Evolutionary conservation across 202 grass and related monocot species (phyloP).

Genomic region (Hordeum pubiflorum): DNA sequence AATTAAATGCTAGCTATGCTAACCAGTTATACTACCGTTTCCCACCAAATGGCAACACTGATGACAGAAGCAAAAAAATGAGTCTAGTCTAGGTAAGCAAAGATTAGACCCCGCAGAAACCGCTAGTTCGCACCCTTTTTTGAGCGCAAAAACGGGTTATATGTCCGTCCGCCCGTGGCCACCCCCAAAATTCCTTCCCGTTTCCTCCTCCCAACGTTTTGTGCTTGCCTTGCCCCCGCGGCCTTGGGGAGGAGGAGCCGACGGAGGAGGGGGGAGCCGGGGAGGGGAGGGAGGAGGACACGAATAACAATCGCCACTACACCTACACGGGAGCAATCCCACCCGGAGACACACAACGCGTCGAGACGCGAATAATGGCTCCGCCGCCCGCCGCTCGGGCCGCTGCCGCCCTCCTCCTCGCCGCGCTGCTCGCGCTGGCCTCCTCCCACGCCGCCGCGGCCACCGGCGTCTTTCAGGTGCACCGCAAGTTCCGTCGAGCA

Average conservation of each 20-base stretch:
- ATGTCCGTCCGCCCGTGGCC: background rate
- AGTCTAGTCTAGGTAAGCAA: too few species aligned
- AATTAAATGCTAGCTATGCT: too few species aligned
- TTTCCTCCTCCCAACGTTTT: background rate
- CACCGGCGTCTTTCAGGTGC: slow-evolving; percentile 46
- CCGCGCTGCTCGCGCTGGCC: background rate
- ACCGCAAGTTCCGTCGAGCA: slow-evolving; percentile 30
- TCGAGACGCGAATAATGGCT: slow-evolving; percentile 3
- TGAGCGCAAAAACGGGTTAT: background rate
- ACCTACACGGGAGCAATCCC: background rate
- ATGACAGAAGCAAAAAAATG: too few species aligned
- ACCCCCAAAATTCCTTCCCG: too few species aligned
- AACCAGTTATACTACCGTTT: too few species aligned
- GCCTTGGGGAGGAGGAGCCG: slow-evolving; percentile 17
- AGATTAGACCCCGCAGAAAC: background rate
- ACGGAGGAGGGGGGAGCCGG: background rate
- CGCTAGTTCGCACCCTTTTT: background rate
- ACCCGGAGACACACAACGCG: background rate
- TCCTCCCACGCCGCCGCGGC: background rate
- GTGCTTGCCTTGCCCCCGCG: background rate
- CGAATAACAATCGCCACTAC: background rate
- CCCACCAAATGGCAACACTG: too few species aligned
- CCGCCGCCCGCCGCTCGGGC: background rate
- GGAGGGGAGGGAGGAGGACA: background rate
- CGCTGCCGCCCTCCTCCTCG: slow-evolving; percentile 10